Conservation (phyloP, 2,329 filamentous ascomycete genomes). For the Alternaria longipes region DNA sequence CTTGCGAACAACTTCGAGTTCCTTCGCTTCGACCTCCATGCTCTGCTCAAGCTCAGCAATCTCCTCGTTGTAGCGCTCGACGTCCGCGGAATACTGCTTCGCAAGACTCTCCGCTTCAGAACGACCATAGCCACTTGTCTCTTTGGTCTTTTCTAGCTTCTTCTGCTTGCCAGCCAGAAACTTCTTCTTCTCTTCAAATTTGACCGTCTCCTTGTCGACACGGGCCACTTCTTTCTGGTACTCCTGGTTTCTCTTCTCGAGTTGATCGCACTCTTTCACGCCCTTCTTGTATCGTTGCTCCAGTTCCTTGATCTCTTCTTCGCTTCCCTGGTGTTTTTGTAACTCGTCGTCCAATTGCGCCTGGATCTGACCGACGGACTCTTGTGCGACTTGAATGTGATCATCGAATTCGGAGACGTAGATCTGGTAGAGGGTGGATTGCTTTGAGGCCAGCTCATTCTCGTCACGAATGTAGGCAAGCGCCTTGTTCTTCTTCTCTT, state of each 20-base stretch:
- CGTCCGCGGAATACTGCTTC: conserved; percentile 78
- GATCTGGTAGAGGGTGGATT: conserved; percentile 91
- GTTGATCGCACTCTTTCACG: conserved; percentile 81
- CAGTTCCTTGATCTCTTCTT: conserved; percentile 88
- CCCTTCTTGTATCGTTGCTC: conserved; percentile 85
- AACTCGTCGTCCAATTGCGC: conserved; percentile 85
- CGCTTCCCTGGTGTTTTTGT: conserved; percentile 88
- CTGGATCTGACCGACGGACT: conserved; percentile 91
- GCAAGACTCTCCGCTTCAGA: conserved; percentile 80
- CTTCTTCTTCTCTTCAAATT: conserved; percentile 97
- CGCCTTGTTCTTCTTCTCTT: conserved; percentile 97
- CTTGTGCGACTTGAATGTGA: conserved; percentile 86
- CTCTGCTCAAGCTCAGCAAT: conserved; percentile 78
- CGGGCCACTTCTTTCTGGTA: conserved; percentile 88
- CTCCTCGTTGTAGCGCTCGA: conserved; percentile 78
- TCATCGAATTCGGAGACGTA: conserved; percentile 88
- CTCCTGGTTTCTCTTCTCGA: conserved; percentile 82
- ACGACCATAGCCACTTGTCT: conserved; percentile 76
- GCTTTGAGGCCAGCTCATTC: conserved; percentile 89
- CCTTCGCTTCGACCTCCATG: conserved; percentile 80
- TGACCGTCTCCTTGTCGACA: conserved; percentile 95
- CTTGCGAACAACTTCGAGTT: conserved; percentile 84
- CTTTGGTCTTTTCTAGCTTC: conserved; percentile 90
- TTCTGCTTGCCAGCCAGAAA: conserved; percentile 90
- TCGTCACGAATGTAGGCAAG: conserved; percentile 89